Conservation (phyloP, 108 stramenopile genomes). For the Cafeteria roenbergensis region DNA sequence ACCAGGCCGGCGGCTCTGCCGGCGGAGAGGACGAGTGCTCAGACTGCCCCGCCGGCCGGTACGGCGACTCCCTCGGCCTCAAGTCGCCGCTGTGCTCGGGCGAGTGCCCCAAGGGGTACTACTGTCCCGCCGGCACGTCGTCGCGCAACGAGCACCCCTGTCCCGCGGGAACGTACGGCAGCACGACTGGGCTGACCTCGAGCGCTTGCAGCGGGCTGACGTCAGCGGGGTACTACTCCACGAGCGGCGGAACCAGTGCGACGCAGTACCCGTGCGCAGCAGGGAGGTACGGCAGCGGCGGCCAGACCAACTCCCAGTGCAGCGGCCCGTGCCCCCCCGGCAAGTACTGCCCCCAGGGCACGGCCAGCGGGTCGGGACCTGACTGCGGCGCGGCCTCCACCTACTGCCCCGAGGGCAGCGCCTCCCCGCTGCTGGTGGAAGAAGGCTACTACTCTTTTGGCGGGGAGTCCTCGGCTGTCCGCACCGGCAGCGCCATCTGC, state of each 20-base stretch:
- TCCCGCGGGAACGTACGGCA: conserved; percentile 17
- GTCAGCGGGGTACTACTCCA: conserved; percentile 12
- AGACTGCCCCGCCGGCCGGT: conserved; percentile 20
- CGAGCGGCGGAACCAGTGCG: background rate
- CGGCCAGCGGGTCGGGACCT: background rate
- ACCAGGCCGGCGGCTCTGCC: too few relatives aligned
- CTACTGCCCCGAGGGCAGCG: conserved; percentile 13
- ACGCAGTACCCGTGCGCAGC: background rate
- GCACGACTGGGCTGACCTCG: conserved; percentile 1
- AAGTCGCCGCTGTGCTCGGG: background rate
- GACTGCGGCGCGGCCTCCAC: background rate
- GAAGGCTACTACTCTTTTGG: background rate
- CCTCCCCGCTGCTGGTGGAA: background rate
- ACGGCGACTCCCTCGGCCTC: conserved; percentile 7
- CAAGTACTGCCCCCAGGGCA: conserved; percentile 12
- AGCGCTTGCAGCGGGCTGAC: conserved; percentile 7
- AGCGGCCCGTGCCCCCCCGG: conserved; percentile 17
- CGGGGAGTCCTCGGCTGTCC: background rate
- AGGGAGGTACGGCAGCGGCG: conserved; percentile 4
- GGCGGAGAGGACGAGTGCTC: background rate
- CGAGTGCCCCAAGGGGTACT: conserved; percentile 18
- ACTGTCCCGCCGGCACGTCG: conserved; percentile 12
- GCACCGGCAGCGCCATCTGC: background rate
- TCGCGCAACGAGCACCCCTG: too few relatives aligned
- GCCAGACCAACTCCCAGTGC: conserved; percentile 11